phyloP scores from a whole-genome alignment of 2,329 filamentous ascomycete genomes.

The Pestalotiopsis sp. region DNA sequence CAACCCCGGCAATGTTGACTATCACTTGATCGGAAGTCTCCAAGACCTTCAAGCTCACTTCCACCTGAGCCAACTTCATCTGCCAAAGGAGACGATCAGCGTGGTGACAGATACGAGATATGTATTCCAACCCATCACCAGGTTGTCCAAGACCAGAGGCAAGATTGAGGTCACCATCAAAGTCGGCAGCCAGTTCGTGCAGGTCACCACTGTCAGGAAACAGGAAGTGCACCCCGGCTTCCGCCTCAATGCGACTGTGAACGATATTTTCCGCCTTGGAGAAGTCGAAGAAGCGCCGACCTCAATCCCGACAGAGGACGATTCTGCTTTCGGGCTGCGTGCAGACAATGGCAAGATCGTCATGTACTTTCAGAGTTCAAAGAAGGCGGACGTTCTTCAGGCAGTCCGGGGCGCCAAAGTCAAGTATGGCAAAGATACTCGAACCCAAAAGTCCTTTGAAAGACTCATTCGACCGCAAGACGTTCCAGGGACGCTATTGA shows the following conservation, averaged over 20 bases:
- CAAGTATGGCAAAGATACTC: constrained; percentile 65
- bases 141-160: constrained; percentile 69
- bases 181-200: constrained; percentile 69
- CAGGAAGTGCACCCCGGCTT: constrained; percentile 67
- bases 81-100: constrained; percentile 71
- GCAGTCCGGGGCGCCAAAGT: constrained; percentile 64
- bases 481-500: constrained; percentile 69
- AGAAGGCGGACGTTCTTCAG: constrained; percentile 64
- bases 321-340: constrained; percentile 66
- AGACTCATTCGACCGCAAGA: constrained; percentile 69
- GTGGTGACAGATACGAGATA: constrained; percentile 67
- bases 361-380: constrained; percentile 71
- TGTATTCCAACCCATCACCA: constrained; percentile 65
- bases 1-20: constrained; percentile 66
- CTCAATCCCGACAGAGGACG: constrained; percentile 65
- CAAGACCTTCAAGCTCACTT: constrained; percentile 69
- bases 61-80: constrained; percentile 64
- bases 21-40: constrained; percentile 65
- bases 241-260: constrained; percentile 64
- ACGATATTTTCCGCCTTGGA: constrained; percentile 69
- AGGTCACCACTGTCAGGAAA: constrained; percentile 69
- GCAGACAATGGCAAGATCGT: constrained; percentile 71
- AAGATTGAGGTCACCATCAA: constrained; percentile 71
- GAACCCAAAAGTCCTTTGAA: constrained; percentile 63
- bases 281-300: constrained; percentile 70